Base-by-base conservation (phyloP, 2,329 filamentous ascomycete species). In the Hyphodiscus sp. region DNA sequence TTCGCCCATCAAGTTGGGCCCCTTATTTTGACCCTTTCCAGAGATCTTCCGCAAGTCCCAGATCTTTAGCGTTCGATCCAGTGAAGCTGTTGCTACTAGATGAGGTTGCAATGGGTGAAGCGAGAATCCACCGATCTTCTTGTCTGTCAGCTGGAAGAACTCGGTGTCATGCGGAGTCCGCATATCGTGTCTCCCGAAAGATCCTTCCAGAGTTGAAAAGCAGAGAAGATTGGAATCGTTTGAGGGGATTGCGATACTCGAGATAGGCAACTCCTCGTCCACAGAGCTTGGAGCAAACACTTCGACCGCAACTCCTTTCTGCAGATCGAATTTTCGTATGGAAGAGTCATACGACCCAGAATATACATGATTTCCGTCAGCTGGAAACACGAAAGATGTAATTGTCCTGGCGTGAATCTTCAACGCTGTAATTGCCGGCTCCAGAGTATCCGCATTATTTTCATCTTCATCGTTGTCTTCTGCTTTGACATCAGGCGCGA, bases 71-170 rank as follows among this genome's bases (percentile, higher is more conserved):
- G 86, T 95, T 2, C 92, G 81, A 67, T 99, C 94, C 0, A 99
- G 76, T 0, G 89, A 95, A 0, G 91, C 94, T 0, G 94, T 97
- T 0, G 91, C 90, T 0, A 96, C 71, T 3, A 96, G 81, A 65
- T 97, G 88, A 0, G 91, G 85, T 2, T 90, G 80, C 0, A 85
- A 69, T 0, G 94, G 92, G 63, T 95, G 85, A 1, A 96, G 71
- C 0, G 86, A 87, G 70, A 97, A 97, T 0, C 94, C 94, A 18
- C 94, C 94, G 51, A 99, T 96, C 67, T 99, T 99, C 69, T 95
- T 91, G 50, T 95, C 91, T 0, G 85, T 87, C 0, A 97, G 74
- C 9, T 82, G 77, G 80, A 89, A 95, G 1, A 87, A 73, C 16
- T 90, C 81, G 0, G 80, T 77, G 2, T 82, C 76, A 7, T 72